Conservation (phyloP, 2,329 filamentous ascomycete genomes). For the Fusarium graminum region DNA sequence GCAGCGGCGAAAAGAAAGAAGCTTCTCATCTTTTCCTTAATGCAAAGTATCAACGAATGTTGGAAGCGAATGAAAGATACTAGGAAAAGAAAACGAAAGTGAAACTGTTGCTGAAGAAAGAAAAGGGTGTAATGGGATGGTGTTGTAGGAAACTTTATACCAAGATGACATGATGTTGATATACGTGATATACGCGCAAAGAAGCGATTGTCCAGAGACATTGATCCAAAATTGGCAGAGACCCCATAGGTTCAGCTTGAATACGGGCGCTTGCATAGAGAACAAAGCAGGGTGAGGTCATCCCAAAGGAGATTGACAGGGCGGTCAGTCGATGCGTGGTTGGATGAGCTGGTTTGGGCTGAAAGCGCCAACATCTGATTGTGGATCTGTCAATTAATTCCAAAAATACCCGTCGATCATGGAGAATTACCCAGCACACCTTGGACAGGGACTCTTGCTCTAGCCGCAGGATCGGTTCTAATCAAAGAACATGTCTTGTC, state of each 20-base stretch:
- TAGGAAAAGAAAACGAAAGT: slow-evolving; percentile 25
- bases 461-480: slow-evolving; percentile 21
- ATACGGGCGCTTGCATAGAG: slow-evolving; percentile 37
- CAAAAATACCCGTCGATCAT: slow-evolving; percentile 37
- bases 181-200: slow-evolving; percentile 10
- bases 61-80: slow-evolving; percentile 27
- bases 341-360: slow-evolving; percentile 22
- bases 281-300: slow-evolving; percentile 35
- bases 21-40: slow-evolving; percentile 33
- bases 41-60: slow-evolving; percentile 27
- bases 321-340: slow-evolving; percentile 29
- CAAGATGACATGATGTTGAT: neutral
- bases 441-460: slow-evolving; percentile 6
- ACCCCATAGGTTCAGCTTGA: slow-evolving; percentile 9
- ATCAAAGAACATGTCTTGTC: slow-evolving; percentile 24
- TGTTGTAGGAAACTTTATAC: slow-evolving; percentile 30
- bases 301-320: slow-evolving; percentile 24
- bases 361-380: slow-evolving; percentile 17
- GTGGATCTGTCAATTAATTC: slow-evolving; percentile 15
- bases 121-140: slow-evolving; percentile 3
- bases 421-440: slow-evolving; percentile 2
- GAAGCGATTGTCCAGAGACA: slow-evolving; percentile 2
- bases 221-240: slow-evolving; percentile 22
- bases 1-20: slow-evolving; percentile 35
- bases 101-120: slow-evolving; percentile 18